These are phyloP conservation scores for Limtongozyma cylindracea DNA, from an alignment of 805 yeast species.

Conservation along the genomic window DNA sequence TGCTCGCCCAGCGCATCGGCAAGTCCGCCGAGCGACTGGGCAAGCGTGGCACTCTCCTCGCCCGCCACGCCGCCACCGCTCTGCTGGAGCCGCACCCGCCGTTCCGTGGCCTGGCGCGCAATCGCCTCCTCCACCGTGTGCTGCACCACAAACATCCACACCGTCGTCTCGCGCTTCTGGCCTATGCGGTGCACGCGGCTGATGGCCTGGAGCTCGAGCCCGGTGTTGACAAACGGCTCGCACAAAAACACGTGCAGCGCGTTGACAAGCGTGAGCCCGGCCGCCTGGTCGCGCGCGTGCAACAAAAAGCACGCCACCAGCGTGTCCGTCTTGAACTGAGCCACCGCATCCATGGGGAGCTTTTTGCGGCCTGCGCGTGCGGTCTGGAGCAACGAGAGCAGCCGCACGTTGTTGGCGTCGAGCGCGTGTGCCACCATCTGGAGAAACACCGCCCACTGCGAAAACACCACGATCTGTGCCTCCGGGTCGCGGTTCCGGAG, in stretches of 20 bases:
- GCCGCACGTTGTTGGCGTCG: no score
- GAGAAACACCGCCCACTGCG: conserved; percentile 71
- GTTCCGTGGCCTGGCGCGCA: conserved; percentile 36
- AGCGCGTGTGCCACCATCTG: conserved; percentile 43
- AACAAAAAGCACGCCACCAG: conserved; percentile 62
- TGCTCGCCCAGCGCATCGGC: no score
- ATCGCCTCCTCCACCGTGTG: conserved; percentile 82
- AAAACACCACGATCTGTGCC: conserved; percentile 67
- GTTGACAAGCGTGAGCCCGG: conserved; percentile 77
- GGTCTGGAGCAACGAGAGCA: no score
- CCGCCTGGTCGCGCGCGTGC: conserved; percentile 69
- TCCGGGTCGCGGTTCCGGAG: conserved; percentile 26
- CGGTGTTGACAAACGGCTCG: conserved; percentile 77
- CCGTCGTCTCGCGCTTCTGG: conserved; percentile 54
- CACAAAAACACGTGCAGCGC: conserved; percentile 84
- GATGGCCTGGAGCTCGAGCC: conserved; percentile 77
- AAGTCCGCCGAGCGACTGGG: no score
- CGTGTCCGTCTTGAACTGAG: conserved; percentile 29
- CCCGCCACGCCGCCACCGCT: background rate
- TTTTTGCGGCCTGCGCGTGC: conserved; percentile 13
- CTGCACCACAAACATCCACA: conserved; percentile 76
- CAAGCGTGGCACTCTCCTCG: no score
- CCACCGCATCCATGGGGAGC: conserved; percentile 8
- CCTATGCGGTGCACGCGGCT: conserved; percentile 88
- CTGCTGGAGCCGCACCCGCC: conserved; percentile 18